Evolutionary conservation across 2,329 filamentous ascomycete genomes (phyloP).

Genomic region (Ustilaginoidea virens): DNA sequence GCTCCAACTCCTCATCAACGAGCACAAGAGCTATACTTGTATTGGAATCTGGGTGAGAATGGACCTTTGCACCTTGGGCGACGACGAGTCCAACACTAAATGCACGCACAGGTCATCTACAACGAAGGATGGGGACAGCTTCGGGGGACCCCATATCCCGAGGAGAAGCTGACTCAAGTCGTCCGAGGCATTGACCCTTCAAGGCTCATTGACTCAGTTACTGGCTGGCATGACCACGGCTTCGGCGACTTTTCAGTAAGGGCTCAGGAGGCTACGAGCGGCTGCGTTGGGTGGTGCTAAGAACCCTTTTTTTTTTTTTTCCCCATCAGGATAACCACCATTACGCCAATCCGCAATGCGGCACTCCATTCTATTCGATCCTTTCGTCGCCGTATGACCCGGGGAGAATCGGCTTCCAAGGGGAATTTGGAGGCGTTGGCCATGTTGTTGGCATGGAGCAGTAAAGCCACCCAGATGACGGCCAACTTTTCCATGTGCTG

Average conservation of each 20-base stretch:
- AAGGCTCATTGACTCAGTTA: constrained; percentile 45
- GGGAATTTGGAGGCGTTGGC: constrained; percentile 57
- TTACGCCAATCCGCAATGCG: constrained; percentile 57
- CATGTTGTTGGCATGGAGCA: constrained; percentile 47
- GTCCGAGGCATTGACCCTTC: constrained; percentile 46
- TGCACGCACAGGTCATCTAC: constrained; percentile 38
- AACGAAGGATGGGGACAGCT: constrained; percentile 60
- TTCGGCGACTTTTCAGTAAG: constrained; percentile 43
- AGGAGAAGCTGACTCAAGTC: constrained; percentile 37
- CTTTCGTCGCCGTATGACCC: constrained; percentile 39
- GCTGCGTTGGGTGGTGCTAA: too few relatives aligned
- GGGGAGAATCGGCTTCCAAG: constrained; percentile 49
- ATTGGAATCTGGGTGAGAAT: constrained; percentile 45
- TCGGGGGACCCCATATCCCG: constrained; percentile 30
- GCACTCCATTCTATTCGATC: constrained; percentile 50
- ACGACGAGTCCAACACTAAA: background rate
- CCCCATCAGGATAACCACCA: constrained; percentile 47
- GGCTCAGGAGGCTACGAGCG: too few relatives aligned
- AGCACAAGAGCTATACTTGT: constrained; percentile 48
- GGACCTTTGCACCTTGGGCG: background rate
- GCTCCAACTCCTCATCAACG: constrained; percentile 42
- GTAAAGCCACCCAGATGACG: constrained; percentile 28
- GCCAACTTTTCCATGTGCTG: too few relatives aligned
- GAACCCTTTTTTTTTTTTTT: too few relatives aligned
- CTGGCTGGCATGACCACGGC: constrained; percentile 54